Conservation (phyloP, 306 rosid genomes). For the Heteromeles arbutifolia region DNA sequence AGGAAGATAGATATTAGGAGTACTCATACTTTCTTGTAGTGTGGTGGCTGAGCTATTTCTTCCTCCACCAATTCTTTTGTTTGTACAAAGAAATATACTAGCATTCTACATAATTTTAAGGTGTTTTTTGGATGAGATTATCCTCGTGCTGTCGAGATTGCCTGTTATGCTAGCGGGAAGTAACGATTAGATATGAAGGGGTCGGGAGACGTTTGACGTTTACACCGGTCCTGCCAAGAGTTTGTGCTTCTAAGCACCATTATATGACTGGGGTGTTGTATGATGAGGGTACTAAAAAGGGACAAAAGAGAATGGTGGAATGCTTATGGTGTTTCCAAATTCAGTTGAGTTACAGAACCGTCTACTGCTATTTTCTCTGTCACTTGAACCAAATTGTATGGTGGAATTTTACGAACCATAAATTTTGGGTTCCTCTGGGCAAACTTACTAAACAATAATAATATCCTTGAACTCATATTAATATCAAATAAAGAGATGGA, state of each 20-base stretch:
- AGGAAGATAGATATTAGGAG: constrained; percentile 23
- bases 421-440: background rate
- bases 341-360: background rate
- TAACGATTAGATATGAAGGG: background rate
- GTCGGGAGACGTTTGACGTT: background rate
- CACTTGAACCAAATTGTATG: background rate
- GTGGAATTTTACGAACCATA: background rate
- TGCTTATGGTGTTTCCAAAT: background rate
- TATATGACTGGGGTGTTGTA: background rate
- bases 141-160: background rate
- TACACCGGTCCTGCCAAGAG: background rate
- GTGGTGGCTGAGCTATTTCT: constrained; percentile 31
- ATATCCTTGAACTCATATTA: background rate
- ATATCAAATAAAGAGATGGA: background rate
- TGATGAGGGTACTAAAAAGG: background rate
- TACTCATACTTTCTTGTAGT: constrained; percentile 19
- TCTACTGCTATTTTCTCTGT: too few species aligned
- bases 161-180: background rate
- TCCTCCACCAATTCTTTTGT: constrained; percentile 41
- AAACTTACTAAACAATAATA: background rate
- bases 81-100: constrained; percentile 40
- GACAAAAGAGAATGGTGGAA: background rate
- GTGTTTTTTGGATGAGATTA: background rate
- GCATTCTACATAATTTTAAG: constrained; percentile 13
- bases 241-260: background rate